Percentiles rank a stretch among this genome's conserved stretches.
phyloP scores from a whole-genome alignment of 192 early-diverging fungal species.

The Rhizophlyctis rosea region DNA sequence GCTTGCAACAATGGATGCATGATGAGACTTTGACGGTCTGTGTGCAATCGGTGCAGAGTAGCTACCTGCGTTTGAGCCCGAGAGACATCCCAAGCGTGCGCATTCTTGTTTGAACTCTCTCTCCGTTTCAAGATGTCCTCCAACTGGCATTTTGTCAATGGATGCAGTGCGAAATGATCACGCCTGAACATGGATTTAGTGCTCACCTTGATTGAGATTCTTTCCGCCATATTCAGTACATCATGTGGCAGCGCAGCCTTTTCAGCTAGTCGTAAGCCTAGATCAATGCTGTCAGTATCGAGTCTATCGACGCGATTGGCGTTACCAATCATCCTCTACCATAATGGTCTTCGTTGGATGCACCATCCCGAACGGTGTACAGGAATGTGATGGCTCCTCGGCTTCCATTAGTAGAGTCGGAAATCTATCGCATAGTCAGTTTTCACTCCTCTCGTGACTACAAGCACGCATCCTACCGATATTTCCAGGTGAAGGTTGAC shows the following conservation, averaged over 20 bases:
- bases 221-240: slow-evolving; percentile 28
- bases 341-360: slow-evolving; percentile 43
- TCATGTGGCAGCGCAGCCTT: slow-evolving; percentile 28
- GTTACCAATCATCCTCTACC: slow-evolving; percentile 19
- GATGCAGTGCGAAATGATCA: too few relatives aligned
- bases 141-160: too few relatives aligned
- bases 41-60: background rate
- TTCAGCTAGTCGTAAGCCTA: slow-evolving; percentile 48
- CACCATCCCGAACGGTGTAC: slow-evolving; percentile 47
- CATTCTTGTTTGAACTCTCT: too few relatives aligned
- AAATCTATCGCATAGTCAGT: too few relatives aligned
- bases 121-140: too few relatives aligned
- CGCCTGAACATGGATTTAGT: too few relatives aligned
- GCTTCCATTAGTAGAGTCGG: too few relatives aligned
- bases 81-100: too few relatives aligned
- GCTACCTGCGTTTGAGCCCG: background rate
- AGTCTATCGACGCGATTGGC: background rate
- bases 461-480: too few relatives aligned
- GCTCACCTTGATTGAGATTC: slow-evolving; percentile 27
- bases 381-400: slow-evolving; percentile 42
- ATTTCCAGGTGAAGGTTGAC: slow-evolving; percentile 58
- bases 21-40: too few relatives aligned
- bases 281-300: background rate
- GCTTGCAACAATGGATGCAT: too few relatives aligned
- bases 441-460: too few relatives aligned